Evolutionary conservation across 2,329 filamentous ascomycete genomes (phyloP), one percentile per base, ranked within the genome.

Genomic region (Venturia effusa): DNA sequence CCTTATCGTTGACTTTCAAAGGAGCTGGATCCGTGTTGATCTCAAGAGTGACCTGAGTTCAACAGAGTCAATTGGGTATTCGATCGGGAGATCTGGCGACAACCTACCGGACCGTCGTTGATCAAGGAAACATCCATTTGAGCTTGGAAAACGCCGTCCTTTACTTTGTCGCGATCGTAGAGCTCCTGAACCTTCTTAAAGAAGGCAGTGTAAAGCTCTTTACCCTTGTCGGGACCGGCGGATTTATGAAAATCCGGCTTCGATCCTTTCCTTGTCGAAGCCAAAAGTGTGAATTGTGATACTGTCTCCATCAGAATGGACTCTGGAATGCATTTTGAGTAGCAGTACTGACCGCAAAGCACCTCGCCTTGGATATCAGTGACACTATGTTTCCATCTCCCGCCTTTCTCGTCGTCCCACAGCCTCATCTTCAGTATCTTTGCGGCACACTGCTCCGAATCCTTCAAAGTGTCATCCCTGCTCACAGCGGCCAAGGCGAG

Each of bases 91-190:
- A 54, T 7, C 34, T 11, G 37, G 41, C 41, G 51, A 17, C 32
- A 32, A 65, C 84, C 79, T 83, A 87, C 84, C 78, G 85, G 85
- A 71, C 85, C 84, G 71, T 97, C 93, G 69, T 97, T 97, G 61
- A 97, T 86, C 37, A 97, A 77, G 60, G 89, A 88, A 65, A 99
- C 93, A 72, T 97, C 88, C 94, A 99, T 99, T 92, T 96, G 97
- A 61, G 94, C 94, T 72, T 96, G 93, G 74, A 99, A 99, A 37
- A 93, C 86, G n/a, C 95, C 94, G 73, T 99, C 88, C 73, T 96
- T 92, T 65, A 99, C 92, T 67, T 82, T 87, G 10, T 91, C 89
- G 7, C 83, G 75, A 5, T 79, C 75, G 74, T 97, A 96, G 2
- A 85, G 81, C 63, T 86, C 81, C 69, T 86, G 83, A 51, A 97